These are phyloP conservation scores for Pichia membranifaciens DNA, from an alignment of 805 yeast species.

Conservation along the genomic window DNA sequence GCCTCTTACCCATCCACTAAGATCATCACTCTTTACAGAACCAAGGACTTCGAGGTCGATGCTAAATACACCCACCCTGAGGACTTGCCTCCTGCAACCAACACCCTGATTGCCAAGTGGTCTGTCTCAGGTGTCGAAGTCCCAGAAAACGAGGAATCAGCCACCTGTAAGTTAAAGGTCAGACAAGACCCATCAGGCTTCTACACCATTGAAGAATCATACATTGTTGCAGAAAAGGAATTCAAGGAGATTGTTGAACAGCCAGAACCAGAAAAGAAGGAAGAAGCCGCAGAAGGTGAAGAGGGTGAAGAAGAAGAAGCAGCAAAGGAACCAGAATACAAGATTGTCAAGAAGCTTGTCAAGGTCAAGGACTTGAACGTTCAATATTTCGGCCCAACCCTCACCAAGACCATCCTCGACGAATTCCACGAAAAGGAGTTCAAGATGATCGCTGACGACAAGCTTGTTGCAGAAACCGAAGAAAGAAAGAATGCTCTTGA, in stretches of 20 bases:
- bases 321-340: constrained; percentile 76
- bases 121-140: constrained; percentile 77
- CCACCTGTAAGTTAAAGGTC: constrained; percentile 86
- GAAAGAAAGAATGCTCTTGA: constrained; percentile 97
- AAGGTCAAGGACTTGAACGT: constrained; percentile 78
- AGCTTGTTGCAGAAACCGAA: constrained; percentile 96
- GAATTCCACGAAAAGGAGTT: constrained; percentile 75
- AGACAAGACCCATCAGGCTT: constrained; percentile 97
- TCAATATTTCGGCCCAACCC: constrained; percentile 54
- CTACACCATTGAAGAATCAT: constrained; percentile 88
- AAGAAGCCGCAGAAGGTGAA: constrained; percentile 19
- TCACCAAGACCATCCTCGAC: constrained; percentile 51
- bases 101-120: constrained; percentile 75
- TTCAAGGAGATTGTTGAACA: constrained; percentile 84
- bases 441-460: constrained; percentile 81
- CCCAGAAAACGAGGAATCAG: constrained; percentile 65
- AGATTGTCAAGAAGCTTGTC: constrained; percentile 86
- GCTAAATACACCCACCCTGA: constrained; percentile 78
- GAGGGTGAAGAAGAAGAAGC: constrained; percentile 29
- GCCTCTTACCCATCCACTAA: constrained; percentile 92
- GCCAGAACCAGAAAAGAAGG: constrained; percentile 36
- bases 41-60: constrained; percentile 77
- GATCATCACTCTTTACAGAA: constrained; percentile 89
- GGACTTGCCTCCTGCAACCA: constrained; percentile 66
- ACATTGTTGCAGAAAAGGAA: constrained; percentile 86